Evolutionary conservation across 768 basidiomycete genomes (phyloP), one percentile per base, ranked within the genome.

Genomic region (Pholiota microspora): DNA sequence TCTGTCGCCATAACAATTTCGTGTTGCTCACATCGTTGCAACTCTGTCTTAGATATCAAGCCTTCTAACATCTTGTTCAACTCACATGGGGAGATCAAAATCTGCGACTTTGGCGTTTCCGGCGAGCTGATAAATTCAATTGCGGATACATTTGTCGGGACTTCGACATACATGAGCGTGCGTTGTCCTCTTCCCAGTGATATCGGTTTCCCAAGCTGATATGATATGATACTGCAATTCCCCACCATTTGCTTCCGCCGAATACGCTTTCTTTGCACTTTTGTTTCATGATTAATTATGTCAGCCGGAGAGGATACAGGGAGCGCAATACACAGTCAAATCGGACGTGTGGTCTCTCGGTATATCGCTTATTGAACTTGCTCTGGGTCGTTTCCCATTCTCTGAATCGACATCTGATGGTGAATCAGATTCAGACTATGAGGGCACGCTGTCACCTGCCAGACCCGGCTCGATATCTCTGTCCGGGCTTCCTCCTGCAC

Each of bases 321-420:
- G 97, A 47, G 94, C 94, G 1, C 92, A 92, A 66, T 98, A 99
- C 70, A 94, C 94, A 25, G 96, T 99, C 71, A 98, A 98, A 72
- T 98, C 95, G 3, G 97, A 99, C 64, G 96, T 98, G 3, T 99
- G 97, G 97, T 98, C 96, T 0, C 82, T 98, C 40, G 97, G 97
- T 27, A 94, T 99, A 66, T 92, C 94, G 7, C 79, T 99, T 45
- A 95, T 98, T 69, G 97, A 99, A 73, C 85, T 99, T 36, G 97
- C 94, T 0, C 83, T 96, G 28, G 97, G 96, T 13, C 89, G 94
- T 32, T 99, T 99, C 80, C 97, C 97, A 21, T 99, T 98, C 74
- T 86, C 92, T 40, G 89, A 92, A 65, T 86, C 86, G 2, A 75
- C 78, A 34, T 83, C 84, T 12, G 87, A 88, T 66, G 91, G 89